phyloP scores from a whole-genome alignment of 768 basidiomycete species.

The Phanerodontia chrysosporium region DNA sequence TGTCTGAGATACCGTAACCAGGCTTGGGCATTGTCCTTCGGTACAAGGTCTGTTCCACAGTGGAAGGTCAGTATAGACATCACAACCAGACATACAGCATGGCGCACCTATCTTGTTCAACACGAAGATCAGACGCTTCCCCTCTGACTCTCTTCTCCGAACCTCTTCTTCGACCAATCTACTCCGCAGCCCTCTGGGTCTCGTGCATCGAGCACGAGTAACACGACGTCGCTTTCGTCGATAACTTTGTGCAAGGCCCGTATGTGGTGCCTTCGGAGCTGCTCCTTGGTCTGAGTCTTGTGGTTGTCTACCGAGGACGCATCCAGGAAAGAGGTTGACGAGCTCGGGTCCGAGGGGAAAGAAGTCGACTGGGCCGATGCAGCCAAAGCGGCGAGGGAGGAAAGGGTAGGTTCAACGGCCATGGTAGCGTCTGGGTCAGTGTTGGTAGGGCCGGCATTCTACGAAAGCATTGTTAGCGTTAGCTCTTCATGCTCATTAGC shows the following conservation, averaged over 20 bases:
- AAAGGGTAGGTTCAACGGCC: conserved; percentile 70
- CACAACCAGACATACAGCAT: neutral
- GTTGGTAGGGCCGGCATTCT: conserved; percentile 16
- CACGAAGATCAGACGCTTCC: conserved; percentile 90
- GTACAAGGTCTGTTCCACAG: conserved; percentile 71
- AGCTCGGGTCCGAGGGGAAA: conserved; percentile 25
- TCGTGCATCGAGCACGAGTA: conserved; percentile 88
- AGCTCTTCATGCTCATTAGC: conserved; percentile 1
- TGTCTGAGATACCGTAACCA: conserved; percentile 94
- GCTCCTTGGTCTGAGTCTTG: conserved; percentile 55
- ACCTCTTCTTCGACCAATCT: conserved; percentile 94
- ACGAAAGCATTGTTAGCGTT: neutral
- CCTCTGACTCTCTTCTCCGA: conserved; percentile 74
- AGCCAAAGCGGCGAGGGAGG: conserved; percentile 53
- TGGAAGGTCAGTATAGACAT: neutral
- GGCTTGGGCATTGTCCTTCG: conserved; percentile 78
- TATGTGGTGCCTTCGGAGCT: conserved; percentile 68
- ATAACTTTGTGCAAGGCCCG: conserved; percentile 87
- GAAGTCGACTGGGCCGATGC: conserved; percentile 22
- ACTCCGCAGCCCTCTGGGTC: conserved; percentile 95
- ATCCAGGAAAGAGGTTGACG: neutral
- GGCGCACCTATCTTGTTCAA: conserved; percentile 92
- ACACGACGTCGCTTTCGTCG: conserved; percentile 86
- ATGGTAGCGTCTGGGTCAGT: conserved; percentile 58
- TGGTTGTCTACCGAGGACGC: conserved; percentile 15